Percentiles rank a stretch among this genome's conserved stretches.
phyloP scores from a whole-genome alignment of 108 stramenopile genomes.

The Nitzschia sp. region DNA sequence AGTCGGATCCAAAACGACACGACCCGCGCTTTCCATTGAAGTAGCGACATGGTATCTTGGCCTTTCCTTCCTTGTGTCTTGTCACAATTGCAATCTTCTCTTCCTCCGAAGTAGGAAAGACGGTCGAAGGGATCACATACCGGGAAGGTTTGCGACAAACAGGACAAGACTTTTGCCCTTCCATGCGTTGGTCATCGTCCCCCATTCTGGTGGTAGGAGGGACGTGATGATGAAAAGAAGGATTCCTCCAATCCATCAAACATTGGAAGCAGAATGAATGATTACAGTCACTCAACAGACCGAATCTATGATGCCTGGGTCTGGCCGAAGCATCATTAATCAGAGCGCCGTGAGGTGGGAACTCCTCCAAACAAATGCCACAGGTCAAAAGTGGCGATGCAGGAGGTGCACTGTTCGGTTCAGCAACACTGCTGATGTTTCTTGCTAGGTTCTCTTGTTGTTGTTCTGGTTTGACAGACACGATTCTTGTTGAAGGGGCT shows the following conservation, averaged over 20 bases:
- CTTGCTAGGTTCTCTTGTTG: too few species aligned
- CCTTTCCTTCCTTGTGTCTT: slow-evolving; percentile 38
- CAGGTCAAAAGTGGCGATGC: slow-evolving; percentile 12
- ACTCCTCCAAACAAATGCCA: slow-evolving; percentile 55
- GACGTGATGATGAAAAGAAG: too few species aligned
- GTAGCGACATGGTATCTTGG: slow-evolving; percentile 31
- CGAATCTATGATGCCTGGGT: slow-evolving; percentile 25
- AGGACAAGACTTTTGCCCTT: slow-evolving; percentile 42
- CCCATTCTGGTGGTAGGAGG: not conserved
- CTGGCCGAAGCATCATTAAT: not conserved
- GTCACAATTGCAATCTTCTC: slow-evolving; percentile 36
- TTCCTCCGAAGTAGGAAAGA: slow-evolving; percentile 22
- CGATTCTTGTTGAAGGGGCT: too few species aligned
- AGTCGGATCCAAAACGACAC: slow-evolving; percentile 60
- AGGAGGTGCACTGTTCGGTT: not conserved
- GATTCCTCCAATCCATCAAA: slow-evolving; percentile 53
- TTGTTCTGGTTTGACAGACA: too few species aligned
- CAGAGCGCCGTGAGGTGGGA: not conserved
- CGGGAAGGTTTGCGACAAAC: slow-evolving; percentile 47
- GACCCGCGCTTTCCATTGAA: slow-evolving; percentile 46
- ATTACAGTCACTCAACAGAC: slow-evolving; percentile 48
- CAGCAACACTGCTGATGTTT: not conserved
- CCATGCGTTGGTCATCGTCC: not conserved
- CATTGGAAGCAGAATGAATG: slow-evolving; percentile 52
- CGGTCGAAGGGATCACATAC: slow-evolving; percentile 42